Evolutionary conservation across 2,329 filamentous ascomycete genomes (phyloP).

Genomic region (Talaromyces sp.): DNA sequence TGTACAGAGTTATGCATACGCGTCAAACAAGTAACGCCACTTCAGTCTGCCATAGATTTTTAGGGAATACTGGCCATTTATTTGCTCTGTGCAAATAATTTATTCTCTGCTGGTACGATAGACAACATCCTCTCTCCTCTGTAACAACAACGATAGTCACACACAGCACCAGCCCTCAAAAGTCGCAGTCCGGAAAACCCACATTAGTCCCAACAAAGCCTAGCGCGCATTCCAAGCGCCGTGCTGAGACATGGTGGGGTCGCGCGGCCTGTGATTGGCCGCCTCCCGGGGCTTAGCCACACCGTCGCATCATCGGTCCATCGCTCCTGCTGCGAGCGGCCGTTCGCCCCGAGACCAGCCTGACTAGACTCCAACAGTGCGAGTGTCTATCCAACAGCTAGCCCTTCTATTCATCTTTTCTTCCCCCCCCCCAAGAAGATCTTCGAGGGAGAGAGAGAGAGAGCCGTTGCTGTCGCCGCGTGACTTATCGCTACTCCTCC

Average conservation of each 20-base stretch:
- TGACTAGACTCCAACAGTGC: neutral
- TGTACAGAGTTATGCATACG: no score
- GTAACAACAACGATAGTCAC: no score
- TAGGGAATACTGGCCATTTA: no score
- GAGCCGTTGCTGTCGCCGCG: neutral
- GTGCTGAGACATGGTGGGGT: neutral
- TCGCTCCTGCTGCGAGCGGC: neutral
- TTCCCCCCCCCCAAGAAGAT: neutral
- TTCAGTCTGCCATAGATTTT: no score
- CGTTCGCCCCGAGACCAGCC: neutral
- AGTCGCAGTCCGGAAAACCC: no score
- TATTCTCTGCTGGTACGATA: no score
- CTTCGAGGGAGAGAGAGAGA: neutral
- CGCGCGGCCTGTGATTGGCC: neutral
- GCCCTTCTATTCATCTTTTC: neutral
- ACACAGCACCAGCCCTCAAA: no score
- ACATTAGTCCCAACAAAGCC: neutral
- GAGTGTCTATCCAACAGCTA: no score
- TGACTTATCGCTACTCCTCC: neutral
- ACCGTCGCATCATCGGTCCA: neutral
- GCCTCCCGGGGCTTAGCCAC: neutral
- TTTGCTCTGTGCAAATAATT: neutral
- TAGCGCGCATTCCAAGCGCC: neutral
- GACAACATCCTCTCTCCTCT: no score
- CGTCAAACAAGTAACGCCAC: no score